Percentiles rank a stretch among this genome's conserved stretches.
phyloP scores from a whole-genome alignment of 2,329 filamentous ascomycete species.

The Didymella arachidicola region DNA sequence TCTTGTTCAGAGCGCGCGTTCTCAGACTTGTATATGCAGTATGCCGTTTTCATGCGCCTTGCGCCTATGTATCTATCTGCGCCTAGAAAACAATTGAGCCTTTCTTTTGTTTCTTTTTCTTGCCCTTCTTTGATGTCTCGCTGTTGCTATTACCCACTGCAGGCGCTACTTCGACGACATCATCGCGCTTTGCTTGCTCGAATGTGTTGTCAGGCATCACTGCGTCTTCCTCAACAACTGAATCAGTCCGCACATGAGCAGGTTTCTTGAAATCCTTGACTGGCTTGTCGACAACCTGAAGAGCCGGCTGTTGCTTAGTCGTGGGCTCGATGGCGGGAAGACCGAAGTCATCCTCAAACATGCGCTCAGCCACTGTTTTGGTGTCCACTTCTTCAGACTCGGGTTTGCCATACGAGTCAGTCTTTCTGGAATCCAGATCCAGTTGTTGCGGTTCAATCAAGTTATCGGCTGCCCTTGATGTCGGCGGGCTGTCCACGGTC shows the following conservation, averaged over 20 bases:
- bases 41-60: not conserved
- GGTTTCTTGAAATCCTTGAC: not conserved
- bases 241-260: slow-evolving; percentile 5
- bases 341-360: slow-evolving; percentile 1
- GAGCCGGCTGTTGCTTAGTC: not conserved
- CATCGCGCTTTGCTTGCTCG: not conserved
- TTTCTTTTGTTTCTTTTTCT: slow-evolving; percentile 19
- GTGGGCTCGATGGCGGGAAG: slow-evolving; percentile 14
- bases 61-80: not conserved
- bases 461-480: not conserved
- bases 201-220: not conserved
- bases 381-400: not conserved
- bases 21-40: not conserved
- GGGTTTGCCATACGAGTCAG: not conserved
- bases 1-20: too few relatives aligned
- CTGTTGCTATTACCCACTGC: not conserved
- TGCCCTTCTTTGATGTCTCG: slow-evolving; percentile 9
- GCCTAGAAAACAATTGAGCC: slow-evolving; percentile 4
- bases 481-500: slow-evolving; percentile 2
- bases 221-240: slow-evolving; percentile 1
- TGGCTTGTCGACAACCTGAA: not conserved
- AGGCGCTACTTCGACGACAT: not conserved
- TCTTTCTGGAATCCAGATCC: not conserved
- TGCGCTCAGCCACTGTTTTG: not conserved
- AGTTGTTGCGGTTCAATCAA: not conserved